Evolutionary conservation across 768 basidiomycete species (phyloP).

Genomic region (Lactifluus subvellereus): DNA sequence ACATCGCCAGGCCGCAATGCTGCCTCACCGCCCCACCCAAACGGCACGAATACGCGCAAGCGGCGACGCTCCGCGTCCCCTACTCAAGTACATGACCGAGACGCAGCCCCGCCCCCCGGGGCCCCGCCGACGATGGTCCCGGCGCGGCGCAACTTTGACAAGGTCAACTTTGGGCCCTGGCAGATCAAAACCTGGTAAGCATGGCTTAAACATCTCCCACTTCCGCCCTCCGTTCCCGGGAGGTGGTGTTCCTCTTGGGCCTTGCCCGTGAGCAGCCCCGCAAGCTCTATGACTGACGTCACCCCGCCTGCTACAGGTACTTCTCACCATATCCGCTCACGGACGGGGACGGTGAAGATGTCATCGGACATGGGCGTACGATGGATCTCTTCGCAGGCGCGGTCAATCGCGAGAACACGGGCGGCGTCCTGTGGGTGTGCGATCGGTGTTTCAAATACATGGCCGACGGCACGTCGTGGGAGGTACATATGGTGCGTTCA

Average conservation of each 20-base stretch:
- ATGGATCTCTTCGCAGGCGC: constrained; percentile 68
- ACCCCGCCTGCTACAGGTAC: constrained; percentile 50
- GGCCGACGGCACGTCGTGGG: constrained; percentile 66
- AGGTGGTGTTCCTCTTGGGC: not conserved
- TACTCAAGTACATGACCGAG: not conserved
- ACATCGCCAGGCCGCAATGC: constrained; percentile 3
- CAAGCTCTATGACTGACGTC: not conserved
- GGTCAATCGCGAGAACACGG: constrained; percentile 42
- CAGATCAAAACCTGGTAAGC: constrained; percentile 84
- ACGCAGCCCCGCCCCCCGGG: constrained; percentile 4
- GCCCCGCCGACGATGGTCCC: constrained; percentile 14
- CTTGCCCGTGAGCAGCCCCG: not conserved
- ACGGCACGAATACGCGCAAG: constrained; percentile 28
- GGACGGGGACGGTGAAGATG: constrained; percentile 59
- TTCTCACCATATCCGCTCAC: constrained; percentile 86
- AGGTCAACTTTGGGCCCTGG: constrained; percentile 80
- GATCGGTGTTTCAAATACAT: constrained; percentile 98
- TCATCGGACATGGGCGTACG: constrained; percentile 52
- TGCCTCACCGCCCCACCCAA: constrained; percentile 22
- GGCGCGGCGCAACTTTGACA: constrained; percentile 77
- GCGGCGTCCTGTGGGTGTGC: constrained; percentile 71
- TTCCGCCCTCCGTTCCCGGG: not conserved
- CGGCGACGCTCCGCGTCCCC: constrained; percentile 19
- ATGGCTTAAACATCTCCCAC: not conserved
- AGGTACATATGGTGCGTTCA: constrained; percentile 54